Conservation (phyloP, 1,284 basidiomycete genomes). For the Heterobasidion parviporum region DNA sequence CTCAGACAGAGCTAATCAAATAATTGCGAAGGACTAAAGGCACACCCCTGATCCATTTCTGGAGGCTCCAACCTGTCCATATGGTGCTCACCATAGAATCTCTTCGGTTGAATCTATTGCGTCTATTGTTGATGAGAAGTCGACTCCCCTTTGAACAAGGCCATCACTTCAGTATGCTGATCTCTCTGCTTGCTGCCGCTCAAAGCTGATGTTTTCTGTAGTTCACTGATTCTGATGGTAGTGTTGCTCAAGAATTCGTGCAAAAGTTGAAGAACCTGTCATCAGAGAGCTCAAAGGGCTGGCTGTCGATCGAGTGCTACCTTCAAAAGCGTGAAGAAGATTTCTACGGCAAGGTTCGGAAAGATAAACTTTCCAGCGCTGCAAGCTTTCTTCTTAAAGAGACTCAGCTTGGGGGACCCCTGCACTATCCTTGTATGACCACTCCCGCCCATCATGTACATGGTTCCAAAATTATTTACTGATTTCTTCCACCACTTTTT, state of each 20-base stretch:
- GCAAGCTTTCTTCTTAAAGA: slow-evolving; percentile 74
- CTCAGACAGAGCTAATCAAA: slow-evolving; percentile 75
- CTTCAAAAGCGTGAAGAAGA: slow-evolving; percentile 85
- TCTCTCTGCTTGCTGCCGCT: background rate
- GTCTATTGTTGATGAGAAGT: slow-evolving; percentile 85
- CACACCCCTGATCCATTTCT: slow-evolving; percentile 80
- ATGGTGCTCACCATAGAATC: slow-evolving; percentile 70
- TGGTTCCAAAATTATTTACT: slow-evolving; percentile 12
- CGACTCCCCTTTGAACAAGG: slow-evolving; percentile 84
- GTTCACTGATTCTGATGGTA: slow-evolving; percentile 90
- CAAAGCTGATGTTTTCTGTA: slow-evolving; percentile 19
- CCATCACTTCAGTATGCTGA: slow-evolving; percentile 68
- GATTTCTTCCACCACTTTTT: too few relatives aligned
- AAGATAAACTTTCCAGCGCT: slow-evolving; percentile 75
- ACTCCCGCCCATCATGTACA: slow-evolving; percentile 69
- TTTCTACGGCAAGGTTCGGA: slow-evolving; percentile 85
- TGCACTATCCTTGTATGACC: slow-evolving; percentile 51
- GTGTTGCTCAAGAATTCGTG: slow-evolving; percentile 83
- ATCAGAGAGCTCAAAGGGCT: slow-evolving; percentile 82
- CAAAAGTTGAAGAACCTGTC: slow-evolving; percentile 74
- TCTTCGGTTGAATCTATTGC: slow-evolving; percentile 84
- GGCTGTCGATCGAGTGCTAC: slow-evolving; percentile 87
- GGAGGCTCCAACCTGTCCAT: slow-evolving; percentile 66
- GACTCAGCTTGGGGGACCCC: slow-evolving; percentile 80
- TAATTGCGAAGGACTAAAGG: slow-evolving; percentile 71